Evolutionary conservation across 2,329 filamentous ascomycete genomes (phyloP), one percentile per base, ranked within the genome.

Genomic region (Xylariaceae sp.): DNA sequence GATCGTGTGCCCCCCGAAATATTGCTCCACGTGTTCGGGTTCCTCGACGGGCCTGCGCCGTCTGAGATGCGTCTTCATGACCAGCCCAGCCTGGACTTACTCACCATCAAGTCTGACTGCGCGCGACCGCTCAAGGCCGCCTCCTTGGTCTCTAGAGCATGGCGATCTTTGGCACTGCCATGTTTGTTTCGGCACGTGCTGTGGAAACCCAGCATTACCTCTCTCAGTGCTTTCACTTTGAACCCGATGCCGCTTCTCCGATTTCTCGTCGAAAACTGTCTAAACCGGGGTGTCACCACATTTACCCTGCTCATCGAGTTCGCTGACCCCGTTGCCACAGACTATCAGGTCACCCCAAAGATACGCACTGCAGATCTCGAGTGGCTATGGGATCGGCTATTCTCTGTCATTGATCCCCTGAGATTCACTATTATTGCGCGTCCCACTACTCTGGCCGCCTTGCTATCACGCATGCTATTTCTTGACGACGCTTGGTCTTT

Each of bases 401-500:
- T 89, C 41, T 67, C 72, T 5, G 67, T 75, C 15, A 68, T 87
- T 26, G 75, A 83, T 56, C 84, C 81, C 6, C 56, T 75, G 40
- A 73, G 77, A 37, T 67, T 88, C 53, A 81, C 81, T 6, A 72
- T 88, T 48, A 69, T 85, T 40, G 85, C 86, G 0, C 81, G 86
- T 6, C 85, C 87, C 0, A 75, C 79, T 3, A 81, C 84, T 15
- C 75, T 92, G 6, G 84, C 85, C 1, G 78, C 78, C 0, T 73
- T 90, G 42, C 72, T 87, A 4, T 81, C 81, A 15, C 80, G 80
- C 4, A 76, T 75, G 52, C 74, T 88, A 23, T 78, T 81, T 43
- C 74, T 82, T 32, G 75, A 76, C 8, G 82, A 88, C 63, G 74
- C 75, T 4, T 88, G 85, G 84, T 80, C 80, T 20, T 89, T 89